Conservation (phyloP, 495 filamentous ascomycete species). For the Terfezia boudieri region DNA sequence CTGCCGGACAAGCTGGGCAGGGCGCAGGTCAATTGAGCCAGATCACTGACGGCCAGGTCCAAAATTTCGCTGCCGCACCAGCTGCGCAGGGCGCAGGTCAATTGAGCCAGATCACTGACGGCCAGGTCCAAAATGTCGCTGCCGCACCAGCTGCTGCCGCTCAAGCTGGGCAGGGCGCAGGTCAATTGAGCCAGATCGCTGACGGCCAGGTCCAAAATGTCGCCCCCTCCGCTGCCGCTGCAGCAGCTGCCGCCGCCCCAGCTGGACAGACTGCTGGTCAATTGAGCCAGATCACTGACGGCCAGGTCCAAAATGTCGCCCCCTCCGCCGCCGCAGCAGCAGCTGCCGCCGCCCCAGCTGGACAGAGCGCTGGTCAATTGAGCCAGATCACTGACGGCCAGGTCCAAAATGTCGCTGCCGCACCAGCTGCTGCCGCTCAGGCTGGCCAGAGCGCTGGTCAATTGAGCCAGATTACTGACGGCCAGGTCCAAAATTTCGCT, state of each 20-base stretch:
- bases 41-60: constrained; percentile 9
- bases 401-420: constrained; percentile 7
- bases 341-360: too few relatives aligned
- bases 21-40: background rate
- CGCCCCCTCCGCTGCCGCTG: constrained; percentile 3
- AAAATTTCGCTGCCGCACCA: background rate
- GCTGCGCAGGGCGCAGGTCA: constrained; percentile 1
- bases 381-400: constrained; percentile 22
- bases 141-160: constrained; percentile 2
- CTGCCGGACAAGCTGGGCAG: constrained; percentile 1
- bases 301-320: constrained; percentile 15
- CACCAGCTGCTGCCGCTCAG: constrained; percentile 8
- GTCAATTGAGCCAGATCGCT: constrained; percentile 13
- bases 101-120: constrained; percentile 19
- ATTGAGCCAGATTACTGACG: constrained; percentile 3
- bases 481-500: constrained; percentile 4
- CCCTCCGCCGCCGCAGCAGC: constrained; percentile 3
- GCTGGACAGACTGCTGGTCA: background rate
- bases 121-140: constrained; percentile 16
- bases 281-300: constrained; percentile 19
- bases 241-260: background rate
- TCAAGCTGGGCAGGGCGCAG: background rate
- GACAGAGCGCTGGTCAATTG: background rate
- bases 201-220: constrained; percentile 20
- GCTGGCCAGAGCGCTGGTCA: background rate